These are phyloP conservation scores for Murraya paniculata DNA, from an alignment of 345 rosid species.

Conservation along the genomic window DNA sequence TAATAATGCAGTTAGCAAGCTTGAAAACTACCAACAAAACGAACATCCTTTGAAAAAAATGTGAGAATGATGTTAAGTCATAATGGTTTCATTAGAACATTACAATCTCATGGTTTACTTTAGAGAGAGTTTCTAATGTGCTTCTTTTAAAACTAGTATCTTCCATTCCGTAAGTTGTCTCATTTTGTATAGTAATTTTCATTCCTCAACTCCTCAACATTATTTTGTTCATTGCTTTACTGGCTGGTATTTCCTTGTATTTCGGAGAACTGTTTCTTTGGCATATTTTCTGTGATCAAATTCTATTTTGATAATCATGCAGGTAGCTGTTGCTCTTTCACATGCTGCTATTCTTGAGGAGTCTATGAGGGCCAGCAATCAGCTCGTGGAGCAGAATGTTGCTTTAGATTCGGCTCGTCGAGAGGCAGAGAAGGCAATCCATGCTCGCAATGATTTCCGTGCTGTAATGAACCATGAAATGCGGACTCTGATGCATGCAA, in stretches of 20 bases:
- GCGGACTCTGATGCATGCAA: slow-evolving; percentile 93
- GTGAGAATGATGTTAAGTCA: background rate
- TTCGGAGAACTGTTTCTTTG: background rate
- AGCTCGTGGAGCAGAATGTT: slow-evolving; percentile 78
- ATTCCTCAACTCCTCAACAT: background rate
- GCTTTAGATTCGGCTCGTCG: slow-evolving; percentile 77
- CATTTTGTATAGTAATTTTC: background rate
- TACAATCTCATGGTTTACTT: background rate
- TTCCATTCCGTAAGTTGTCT: background rate
- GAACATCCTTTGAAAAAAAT: background rate
- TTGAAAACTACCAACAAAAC: background rate
- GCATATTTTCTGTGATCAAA: slow-evolving; percentile 7
- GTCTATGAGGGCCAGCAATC: slow-evolving; percentile 84
- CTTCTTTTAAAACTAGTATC: background rate
- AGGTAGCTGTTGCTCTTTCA: slow-evolving; percentile 98
- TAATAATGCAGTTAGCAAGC: background rate
- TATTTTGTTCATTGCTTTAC: background rate
- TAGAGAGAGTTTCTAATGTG: background rate
- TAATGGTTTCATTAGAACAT: background rate
- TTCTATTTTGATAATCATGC: slow-evolving; percentile 12
- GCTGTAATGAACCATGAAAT: slow-evolving; percentile 98
- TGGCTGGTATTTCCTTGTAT: background rate
- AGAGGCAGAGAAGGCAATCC: slow-evolving; percentile 88
- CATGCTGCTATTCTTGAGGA: slow-evolving; percentile 96
- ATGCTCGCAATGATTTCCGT: slow-evolving; percentile 92